Conservation (phyloP, 805 yeast genomes). For the Lipomyces sp. region DNA sequence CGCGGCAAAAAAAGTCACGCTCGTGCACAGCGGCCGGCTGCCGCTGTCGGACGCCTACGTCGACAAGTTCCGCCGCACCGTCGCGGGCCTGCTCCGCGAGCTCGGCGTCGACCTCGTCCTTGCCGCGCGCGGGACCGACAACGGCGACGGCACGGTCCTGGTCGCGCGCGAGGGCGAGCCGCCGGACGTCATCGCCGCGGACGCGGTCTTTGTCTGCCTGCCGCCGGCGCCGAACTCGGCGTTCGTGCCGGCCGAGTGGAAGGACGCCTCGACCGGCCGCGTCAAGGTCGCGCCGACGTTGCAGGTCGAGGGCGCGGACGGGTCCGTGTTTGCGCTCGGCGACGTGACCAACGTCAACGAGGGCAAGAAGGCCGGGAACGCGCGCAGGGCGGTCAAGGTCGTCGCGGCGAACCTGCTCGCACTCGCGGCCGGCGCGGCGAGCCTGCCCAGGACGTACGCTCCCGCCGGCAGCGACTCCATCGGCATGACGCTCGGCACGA, state of each 20-base stretch:
- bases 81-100: constrained; percentile 20
- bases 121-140: constrained; percentile 10
- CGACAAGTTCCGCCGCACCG: constrained; percentile 10
- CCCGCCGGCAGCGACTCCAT: not conserved
- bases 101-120: constrained; percentile 26
- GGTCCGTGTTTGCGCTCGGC: constrained; percentile 12
- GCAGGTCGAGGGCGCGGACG: not conserved
- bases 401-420: not conserved
- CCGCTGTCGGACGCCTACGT: constrained; percentile 17
- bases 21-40: constrained; percentile 26
- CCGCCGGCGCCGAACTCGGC: constrained; percentile 6
- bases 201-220: constrained; percentile 4
- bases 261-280: constrained; percentile 1
- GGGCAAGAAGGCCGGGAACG: constrained; percentile 11
- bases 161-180: constrained; percentile 3
- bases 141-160: constrained; percentile 11
- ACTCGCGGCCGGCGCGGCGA: not conserved
- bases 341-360: constrained; percentile 16
- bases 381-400: not conserved
- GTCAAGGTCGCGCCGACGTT: constrained; percentile 2
- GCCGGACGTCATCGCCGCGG: constrained; percentile 9
- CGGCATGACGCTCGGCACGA: constrained; percentile 7
- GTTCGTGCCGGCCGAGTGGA: constrained; percentile 7
- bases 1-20: constrained; percentile 36
- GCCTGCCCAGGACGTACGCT: not conserved